A percentile compares a stretch with the other conserved stretches of the same genome.
Evolutionary conservation across 2,329 filamentous ascomycete species (phyloP).

Genomic region (Aspergillus sojae): DNA sequence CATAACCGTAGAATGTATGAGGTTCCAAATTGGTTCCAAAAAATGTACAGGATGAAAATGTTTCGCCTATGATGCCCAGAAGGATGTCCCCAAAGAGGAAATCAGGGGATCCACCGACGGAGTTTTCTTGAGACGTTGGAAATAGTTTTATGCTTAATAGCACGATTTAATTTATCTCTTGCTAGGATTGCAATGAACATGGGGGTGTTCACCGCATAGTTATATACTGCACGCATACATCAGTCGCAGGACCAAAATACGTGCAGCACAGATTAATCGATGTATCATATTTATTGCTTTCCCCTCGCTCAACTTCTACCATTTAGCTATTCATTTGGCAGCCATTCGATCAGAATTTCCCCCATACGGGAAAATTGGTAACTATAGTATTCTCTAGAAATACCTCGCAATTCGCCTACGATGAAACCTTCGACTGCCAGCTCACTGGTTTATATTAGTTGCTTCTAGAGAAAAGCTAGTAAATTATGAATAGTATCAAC

Average conservation of each 20-base stretch:
- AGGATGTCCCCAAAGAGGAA: background rate
- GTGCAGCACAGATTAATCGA: background rate
- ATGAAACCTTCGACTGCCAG: background rate
- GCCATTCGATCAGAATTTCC: background rate
- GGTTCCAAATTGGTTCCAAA: background rate
- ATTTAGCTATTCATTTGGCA: background rate
- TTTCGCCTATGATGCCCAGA: background rate
- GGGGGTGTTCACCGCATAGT: background rate
- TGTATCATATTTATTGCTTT: background rate
- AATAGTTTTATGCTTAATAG: background rate
- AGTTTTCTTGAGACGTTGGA: background rate
- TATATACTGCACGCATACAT: background rate
- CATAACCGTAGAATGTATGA: background rate
- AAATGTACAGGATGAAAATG: background rate
- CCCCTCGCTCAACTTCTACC: background rate
- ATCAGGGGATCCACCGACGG: background rate
- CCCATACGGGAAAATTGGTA: background rate
- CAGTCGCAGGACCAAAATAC: background rate
- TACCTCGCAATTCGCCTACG: background rate
- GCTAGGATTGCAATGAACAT: background rate
- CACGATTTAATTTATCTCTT: background rate
- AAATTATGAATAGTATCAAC: background rate
- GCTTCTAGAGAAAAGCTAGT: background rate
- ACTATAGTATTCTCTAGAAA: too few species aligned
- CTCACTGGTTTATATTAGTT: background rate